Evolutionary conservation across 148 eudicot genomes (phyloP), one percentile per base, ranked within the genome.

Genomic region (Rhododendron molle): DNA sequence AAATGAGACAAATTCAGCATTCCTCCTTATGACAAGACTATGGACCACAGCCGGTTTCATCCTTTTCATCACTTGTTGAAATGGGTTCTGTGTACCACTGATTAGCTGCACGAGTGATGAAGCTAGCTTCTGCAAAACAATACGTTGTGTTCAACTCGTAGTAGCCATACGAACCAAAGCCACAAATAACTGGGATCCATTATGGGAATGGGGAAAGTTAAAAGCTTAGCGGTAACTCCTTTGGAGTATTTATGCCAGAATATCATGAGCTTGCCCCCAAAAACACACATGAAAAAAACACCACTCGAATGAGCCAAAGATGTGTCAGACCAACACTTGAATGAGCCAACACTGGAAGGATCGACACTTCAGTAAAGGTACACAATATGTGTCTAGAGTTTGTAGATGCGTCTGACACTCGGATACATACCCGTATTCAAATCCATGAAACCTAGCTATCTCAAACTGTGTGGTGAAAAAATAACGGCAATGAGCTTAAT

Each of bases 1-100:
- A 13, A 65, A 67, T 2, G 16, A 12, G 34, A 69, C 74, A 12
- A 40, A 69, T 10, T 28, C 76, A 3, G 76, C 20, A 26, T 71
- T 71, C 40, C 76, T 20, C 15, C n/a, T 56, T 56, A 34, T 69
- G 43, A 13, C 0, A 18, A 50, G 18, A 60, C 5, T 2, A 60
- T 13, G 50, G 20, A 28, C 83, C 65, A 80, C 54, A 50, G 54
- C 15, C 49, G 9, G 49, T 54, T 54, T 15, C 58, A 15, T 15
- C 58, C 58, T 54, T 34, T 4, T 67, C 23, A 83, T 89, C 81
- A 74, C 82, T 86, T 23, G 88, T 86, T 50, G 95, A 89, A 73
- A 85, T 74, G 56, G 98, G 95, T 87, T 97, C 98, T 30, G 88
- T 26, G 85, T 95, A 97, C 99, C 98, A 95, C 78, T 93, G 88